A percentile compares a stretch with the other conserved stretches of the same genome.
These are phyloP conservation scores for Elsinoe necatrix DNA, from an alignment of 2,329 filamentous ascomycete species.

Conservation along the genomic window DNA sequence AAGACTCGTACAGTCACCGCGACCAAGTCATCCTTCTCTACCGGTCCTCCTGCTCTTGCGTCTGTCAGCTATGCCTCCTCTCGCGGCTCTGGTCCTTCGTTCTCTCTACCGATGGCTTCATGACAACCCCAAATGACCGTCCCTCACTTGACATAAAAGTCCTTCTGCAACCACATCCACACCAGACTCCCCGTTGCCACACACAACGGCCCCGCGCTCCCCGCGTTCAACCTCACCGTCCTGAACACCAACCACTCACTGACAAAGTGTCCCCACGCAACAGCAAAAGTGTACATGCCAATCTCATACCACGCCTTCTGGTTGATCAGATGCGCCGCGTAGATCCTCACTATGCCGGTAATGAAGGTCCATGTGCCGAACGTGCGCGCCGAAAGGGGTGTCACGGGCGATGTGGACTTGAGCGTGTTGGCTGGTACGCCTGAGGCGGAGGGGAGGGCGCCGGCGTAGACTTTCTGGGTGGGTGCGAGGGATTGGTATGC, in stretches of 20 bases:
- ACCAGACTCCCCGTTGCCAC: slow-evolving; percentile 47
- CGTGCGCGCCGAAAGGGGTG: slow-evolving; percentile 65
- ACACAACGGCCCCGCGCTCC: slow-evolving; percentile 51
- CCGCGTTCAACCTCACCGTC: slow-evolving; percentile 57
- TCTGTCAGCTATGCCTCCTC: no score
- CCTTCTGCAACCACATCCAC: slow-evolving; percentile 62
- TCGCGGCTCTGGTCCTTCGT: no score
- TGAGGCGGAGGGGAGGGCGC: slow-evolving; percentile 33
- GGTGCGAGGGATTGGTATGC: slow-evolving; percentile 72
- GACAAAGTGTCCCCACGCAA: slow-evolving; percentile 70
- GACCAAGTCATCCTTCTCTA: no score
- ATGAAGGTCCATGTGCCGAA: slow-evolving; percentile 87
- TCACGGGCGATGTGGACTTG: slow-evolving; percentile 45
- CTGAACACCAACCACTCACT: slow-evolving; percentile 75
- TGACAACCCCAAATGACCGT: background rate
- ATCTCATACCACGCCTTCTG: slow-evolving; percentile 68
- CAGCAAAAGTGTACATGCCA: slow-evolving; percentile 69
- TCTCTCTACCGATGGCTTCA: background rate
- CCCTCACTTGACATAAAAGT: slow-evolving; percentile 52
- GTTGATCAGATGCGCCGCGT: slow-evolving; percentile 74
- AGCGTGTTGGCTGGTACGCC: slow-evolving; percentile 23
- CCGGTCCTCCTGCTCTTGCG: no score
- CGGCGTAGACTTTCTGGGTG: slow-evolving; percentile 79
- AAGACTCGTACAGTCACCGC: no score
- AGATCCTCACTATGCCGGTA: slow-evolving; percentile 66